Percentiles rank a stretch among this genome's conserved stretches.
These are phyloP conservation scores for Avena atlantica DNA, from an alignment of 176 grass and related monocot genomes.

Conservation along the genomic window DNA sequence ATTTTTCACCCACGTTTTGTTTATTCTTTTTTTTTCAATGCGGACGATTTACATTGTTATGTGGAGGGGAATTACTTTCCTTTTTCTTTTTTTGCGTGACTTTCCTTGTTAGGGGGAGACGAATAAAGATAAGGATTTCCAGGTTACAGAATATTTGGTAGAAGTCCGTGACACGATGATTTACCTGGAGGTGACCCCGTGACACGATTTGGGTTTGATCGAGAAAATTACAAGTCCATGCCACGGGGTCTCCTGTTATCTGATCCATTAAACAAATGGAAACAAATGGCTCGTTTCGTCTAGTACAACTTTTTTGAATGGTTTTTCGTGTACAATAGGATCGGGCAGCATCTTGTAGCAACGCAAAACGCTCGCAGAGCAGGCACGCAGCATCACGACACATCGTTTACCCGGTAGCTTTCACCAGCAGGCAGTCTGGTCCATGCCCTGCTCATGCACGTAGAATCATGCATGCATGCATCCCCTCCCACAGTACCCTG, in stretches of 20 bases:
- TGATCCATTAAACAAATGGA: neutral
- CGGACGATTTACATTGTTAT: too few species aligned
- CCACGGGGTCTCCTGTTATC: neutral
- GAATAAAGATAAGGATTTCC: too few species aligned
- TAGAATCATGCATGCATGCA: neutral
- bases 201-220: too few species aligned
- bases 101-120: too few species aligned
- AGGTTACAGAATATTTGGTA: too few species aligned
- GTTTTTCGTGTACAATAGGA: neutral
- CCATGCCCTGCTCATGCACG: conserved; percentile 10
- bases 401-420: neutral
- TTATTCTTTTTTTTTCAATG: too few species aligned
- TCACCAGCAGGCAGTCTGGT: neutral
- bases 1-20: too few species aligned
- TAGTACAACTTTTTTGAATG: too few species aligned
- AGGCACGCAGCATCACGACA: neutral
- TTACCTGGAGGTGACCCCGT: too few species aligned
- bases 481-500: neutral
- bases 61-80: neutral
- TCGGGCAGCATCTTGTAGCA: neutral
- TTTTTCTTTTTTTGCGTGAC: too few species aligned
- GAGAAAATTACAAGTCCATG: neutral
- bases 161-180: too few species aligned
- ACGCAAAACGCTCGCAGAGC: neutral
- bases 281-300: too few species aligned